Conservation (phyloP, 2,329 filamentous ascomycete species). For the Furcasterigmium furcatum region DNA sequence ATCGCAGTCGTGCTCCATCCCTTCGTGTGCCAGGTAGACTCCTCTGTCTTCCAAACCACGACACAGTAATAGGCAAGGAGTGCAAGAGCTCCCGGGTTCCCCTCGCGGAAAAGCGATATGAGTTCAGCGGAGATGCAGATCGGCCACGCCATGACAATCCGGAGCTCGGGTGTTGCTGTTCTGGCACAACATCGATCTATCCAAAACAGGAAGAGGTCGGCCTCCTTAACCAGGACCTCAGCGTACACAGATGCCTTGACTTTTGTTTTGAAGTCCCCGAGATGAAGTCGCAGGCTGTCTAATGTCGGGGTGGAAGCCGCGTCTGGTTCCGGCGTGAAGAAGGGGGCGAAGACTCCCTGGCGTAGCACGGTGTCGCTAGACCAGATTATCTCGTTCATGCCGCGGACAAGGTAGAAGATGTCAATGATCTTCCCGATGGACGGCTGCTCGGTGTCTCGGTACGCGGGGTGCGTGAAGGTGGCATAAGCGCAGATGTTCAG, state of each 20-base stretch:
- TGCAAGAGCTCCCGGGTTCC: conserved; percentile 13
- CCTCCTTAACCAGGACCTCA: conserved; percentile 2
- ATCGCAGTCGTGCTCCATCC: conserved; percentile 10
- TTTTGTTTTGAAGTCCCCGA: background rate
- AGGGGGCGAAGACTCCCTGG: conserved; percentile 13
- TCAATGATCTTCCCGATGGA: conserved; percentile 25
- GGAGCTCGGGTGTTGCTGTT: conserved; percentile 14
- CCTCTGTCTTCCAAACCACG: conserved; percentile 14
- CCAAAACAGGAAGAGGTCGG: conserved; percentile 3
- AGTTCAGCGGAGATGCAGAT: conserved; percentile 16
- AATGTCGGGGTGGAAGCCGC: conserved; percentile 6
- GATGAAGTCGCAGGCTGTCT: conserved; percentile 2
- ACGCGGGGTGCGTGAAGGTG: conserved; percentile 14
- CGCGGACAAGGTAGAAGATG: conserved; percentile 23
- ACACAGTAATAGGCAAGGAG: conserved; percentile 18
- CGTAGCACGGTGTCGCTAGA: conserved; percentile 17
- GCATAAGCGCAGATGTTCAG: conserved; percentile 27
- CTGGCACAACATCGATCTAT: conserved; percentile 7
- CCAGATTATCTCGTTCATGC: conserved; percentile 24
- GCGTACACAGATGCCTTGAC: background rate
- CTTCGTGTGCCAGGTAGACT: conserved; percentile 14
- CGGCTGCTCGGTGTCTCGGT: conserved; percentile 11
- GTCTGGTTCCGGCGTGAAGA: conserved; percentile 15
- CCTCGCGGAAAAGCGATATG: conserved; percentile 13
- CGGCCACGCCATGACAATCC: conserved; percentile 17